Percentiles rank a stretch among this genome's conserved stretches.
Conservation (phyloP, 2,329 filamentous ascomycete species). For the Conoideocrella luteorostrata region DNA sequence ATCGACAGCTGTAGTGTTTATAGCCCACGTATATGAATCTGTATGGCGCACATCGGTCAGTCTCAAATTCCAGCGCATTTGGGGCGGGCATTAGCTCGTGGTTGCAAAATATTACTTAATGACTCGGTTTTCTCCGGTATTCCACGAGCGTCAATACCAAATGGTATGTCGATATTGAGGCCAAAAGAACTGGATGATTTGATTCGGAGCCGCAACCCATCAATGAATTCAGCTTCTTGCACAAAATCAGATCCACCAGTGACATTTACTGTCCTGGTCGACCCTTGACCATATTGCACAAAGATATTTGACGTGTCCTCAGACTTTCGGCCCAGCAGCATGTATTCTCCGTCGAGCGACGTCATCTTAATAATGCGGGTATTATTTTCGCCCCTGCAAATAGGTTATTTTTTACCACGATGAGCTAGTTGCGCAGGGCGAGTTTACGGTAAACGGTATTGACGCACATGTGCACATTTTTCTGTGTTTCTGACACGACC, state of each 20-base stretch:
- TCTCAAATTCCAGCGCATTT: too few species aligned
- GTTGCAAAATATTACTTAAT: too few species aligned
- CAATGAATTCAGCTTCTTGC: slow-evolving; percentile 23
- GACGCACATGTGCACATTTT: slow-evolving; percentile 20
- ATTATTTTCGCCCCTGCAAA: slow-evolving; percentile 24
- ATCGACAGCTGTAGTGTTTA: too few species aligned
- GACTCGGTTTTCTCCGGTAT: too few species aligned
- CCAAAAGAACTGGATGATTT: background rate
- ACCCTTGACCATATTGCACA: slow-evolving; percentile 26
- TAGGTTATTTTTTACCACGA: slow-evolving; percentile 8
- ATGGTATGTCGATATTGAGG: slow-evolving; percentile 9
- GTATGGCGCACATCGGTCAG: too few species aligned
- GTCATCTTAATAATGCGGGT: slow-evolving; percentile 26
- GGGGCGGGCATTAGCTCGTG: too few species aligned
- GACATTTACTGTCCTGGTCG: slow-evolving; percentile 22
- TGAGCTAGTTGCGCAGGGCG: too few species aligned
- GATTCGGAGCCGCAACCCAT: slow-evolving; percentile 18
- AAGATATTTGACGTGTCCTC: slow-evolving; percentile 23
- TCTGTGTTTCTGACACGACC: slow-evolving; percentile 13
- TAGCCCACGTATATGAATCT: too few species aligned
- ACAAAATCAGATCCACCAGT: slow-evolving; percentile 15
- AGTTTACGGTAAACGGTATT: background rate
- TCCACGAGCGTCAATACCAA: too few species aligned
- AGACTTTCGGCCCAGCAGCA: slow-evolving; percentile 21
- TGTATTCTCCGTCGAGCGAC: slow-evolving; percentile 23